phyloP scores from a whole-genome alignment of 2,329 filamentous ascomycete species.

The Ophiostoma piceae region DNA sequence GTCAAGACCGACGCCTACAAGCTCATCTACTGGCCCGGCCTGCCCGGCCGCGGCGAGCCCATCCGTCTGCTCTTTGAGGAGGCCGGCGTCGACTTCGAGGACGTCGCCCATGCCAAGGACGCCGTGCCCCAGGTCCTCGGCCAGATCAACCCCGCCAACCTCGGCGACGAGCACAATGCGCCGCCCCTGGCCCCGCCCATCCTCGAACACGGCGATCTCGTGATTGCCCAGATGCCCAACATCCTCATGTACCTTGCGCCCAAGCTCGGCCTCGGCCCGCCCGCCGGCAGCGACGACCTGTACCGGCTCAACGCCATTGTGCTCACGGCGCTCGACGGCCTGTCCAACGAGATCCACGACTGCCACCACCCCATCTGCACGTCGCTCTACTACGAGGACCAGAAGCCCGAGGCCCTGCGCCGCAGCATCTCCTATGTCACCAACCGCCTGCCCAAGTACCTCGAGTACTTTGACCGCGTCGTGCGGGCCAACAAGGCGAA shows the following conservation, averaged over 20 bases:
- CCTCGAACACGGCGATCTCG: slow-evolving; percentile 56
- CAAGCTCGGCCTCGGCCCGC: slow-evolving; percentile 52
- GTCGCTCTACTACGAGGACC: slow-evolving; percentile 64
- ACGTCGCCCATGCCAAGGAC: slow-evolving; percentile 47
- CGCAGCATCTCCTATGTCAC: slow-evolving; percentile 54
- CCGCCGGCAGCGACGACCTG: slow-evolving; percentile 38
- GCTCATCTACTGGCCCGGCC: slow-evolving; percentile 64
- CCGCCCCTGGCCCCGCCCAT: slow-evolving; percentile 63
- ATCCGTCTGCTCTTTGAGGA: slow-evolving; percentile 70
- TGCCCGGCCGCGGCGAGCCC: slow-evolving; percentile 71
- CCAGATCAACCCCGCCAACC: slow-evolving; percentile 42
- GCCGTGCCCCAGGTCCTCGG: slow-evolving; percentile 48
- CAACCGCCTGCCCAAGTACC: slow-evolving; percentile 64
- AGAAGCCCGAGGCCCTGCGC: slow-evolving; percentile 60
- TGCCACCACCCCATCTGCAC: slow-evolving; percentile 65
- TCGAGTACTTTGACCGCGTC: slow-evolving; percentile 64
- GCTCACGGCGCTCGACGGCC: slow-evolving; percentile 64
- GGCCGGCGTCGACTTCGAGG: slow-evolving; percentile 57
- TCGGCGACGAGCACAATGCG: slow-evolving; percentile 47
- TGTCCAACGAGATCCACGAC: slow-evolving; percentile 68
- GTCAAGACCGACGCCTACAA: slow-evolving; percentile 45
- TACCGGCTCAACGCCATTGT: slow-evolving; percentile 57
- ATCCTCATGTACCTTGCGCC: slow-evolving; percentile 67
- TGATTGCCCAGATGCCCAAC: slow-evolving; percentile 65
- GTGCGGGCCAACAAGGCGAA: slow-evolving; percentile 44